Evolutionary conservation across 2,329 filamentous ascomycete genomes (phyloP).

Genomic region (Apiospora marii): DNA sequence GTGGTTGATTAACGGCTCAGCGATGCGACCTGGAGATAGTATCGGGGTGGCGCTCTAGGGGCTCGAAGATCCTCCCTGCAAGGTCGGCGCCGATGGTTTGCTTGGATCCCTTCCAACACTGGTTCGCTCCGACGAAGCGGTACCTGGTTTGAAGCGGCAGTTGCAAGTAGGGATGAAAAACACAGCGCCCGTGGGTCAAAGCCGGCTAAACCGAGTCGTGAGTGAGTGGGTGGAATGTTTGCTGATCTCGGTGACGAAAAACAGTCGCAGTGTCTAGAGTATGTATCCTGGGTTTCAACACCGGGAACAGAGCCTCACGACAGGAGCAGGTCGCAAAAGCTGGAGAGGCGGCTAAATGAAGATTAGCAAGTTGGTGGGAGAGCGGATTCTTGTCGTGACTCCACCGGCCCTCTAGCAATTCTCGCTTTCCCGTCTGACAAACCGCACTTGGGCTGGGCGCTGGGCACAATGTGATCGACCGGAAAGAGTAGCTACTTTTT

Average conservation of each 20-base stretch:
- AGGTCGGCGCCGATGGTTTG: background rate
- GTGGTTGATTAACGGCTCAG: background rate
- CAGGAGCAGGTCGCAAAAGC: conserved; percentile 5
- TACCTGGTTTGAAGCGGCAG: background rate
- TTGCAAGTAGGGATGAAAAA: background rate
- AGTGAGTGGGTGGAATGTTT: background rate
- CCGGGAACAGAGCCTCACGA: conserved; percentile 19
- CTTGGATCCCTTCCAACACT: background rate
- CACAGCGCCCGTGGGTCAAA: background rate
- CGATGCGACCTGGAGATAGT: background rate
- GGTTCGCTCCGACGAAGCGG: background rate
- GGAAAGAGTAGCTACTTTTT: background rate
- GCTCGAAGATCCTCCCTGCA: background rate
- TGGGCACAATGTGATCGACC: conserved; percentile 21
- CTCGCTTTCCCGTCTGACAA: conserved; percentile 19
- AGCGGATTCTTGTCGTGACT: conserved; percentile 7
- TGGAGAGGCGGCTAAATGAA: conserved; percentile 15
- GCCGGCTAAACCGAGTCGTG: background rate
- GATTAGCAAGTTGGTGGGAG: conserved; percentile 20
- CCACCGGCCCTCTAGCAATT: conserved; percentile 5
- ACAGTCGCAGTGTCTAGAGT: background rate
- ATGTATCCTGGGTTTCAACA: background rate
- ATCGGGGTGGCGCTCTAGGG: background rate
- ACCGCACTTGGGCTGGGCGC: conserved; percentile 5
- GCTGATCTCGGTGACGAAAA: background rate